Percentiles rank a stretch among this genome's conserved stretches.
Conservation (phyloP, 441 rosid genomes). For the Metrosideros polymorpha region DNA sequence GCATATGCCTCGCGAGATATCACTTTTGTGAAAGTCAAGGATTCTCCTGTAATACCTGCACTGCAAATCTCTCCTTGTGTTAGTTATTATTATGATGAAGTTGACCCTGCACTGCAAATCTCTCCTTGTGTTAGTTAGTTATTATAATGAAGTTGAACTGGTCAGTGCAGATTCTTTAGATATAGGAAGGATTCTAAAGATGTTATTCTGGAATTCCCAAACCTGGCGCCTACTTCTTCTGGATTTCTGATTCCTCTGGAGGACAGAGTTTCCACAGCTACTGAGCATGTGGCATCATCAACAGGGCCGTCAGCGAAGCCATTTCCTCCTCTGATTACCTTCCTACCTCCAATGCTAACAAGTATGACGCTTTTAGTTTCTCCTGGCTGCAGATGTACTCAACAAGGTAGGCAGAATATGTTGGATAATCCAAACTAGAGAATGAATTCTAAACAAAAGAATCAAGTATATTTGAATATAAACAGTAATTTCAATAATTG, state of each 20-base stretch:
- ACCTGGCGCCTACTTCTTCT: slow-evolving; percentile 70
- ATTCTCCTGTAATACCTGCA: slow-evolving; percentile 59
- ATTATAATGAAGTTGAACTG: neutral
- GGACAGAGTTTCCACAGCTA: slow-evolving; percentile 29
- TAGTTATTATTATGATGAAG: neutral
- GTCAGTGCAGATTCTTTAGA: neutral
- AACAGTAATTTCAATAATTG: neutral
- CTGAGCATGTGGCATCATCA: slow-evolving; percentile 24
- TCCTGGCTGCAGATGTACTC: slow-evolving; percentile 70
- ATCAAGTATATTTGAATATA: neutral
- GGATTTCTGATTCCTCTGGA: slow-evolving; percentile 29
- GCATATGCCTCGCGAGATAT: slow-evolving; percentile 64
- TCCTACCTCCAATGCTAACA: slow-evolving; percentile 70
- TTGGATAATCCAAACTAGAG: neutral
- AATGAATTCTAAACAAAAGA: neutral
- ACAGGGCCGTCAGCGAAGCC: slow-evolving; percentile 59
- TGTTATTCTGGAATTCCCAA: slow-evolving; percentile 9
- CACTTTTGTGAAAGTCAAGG: slow-evolving; percentile 31
- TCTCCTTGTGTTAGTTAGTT: neutral
- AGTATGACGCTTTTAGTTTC: slow-evolving; percentile 66
- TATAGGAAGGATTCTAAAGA: slow-evolving; percentile 2
- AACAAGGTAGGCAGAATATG: neutral
- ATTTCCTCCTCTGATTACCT: slow-evolving; percentile 81
- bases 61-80: slow-evolving; percentile 31
- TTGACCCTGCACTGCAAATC: slow-evolving; percentile 57